These are phyloP conservation scores for Fraxinus floribunda DNA, from an alignment of 305 asterid species.

Conservation along the genomic window DNA sequence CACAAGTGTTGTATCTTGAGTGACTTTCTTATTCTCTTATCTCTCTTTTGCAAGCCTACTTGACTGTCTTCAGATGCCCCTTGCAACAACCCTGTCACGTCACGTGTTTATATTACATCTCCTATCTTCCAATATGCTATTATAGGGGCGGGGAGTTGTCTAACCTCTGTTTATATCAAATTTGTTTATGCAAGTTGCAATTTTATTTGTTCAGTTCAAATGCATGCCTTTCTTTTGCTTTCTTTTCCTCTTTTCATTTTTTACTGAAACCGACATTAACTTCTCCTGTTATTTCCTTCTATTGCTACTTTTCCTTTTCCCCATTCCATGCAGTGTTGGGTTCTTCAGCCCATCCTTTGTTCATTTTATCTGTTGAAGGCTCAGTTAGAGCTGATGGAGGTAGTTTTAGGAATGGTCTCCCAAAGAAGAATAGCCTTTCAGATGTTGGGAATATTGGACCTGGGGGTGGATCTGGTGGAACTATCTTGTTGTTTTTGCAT, in stretches of 20 bases:
- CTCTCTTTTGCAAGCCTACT: not conserved
- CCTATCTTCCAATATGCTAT: not conserved
- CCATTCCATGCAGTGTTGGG: conserved; percentile 77
- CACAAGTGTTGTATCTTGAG: not conserved
- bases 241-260: not conserved
- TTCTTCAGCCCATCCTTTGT: conserved; percentile 77
- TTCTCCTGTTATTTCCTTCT: conserved; percentile 11
- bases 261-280: not conserved
- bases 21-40: not conserved
- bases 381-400: conserved; percentile 84
- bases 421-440: conserved; percentile 30
- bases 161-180: not conserved
- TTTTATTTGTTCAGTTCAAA: not conserved
- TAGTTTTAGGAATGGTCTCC: conserved; percentile 38
- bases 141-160: not conserved
- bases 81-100: not conserved
- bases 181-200: not conserved
- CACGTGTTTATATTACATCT: not conserved
- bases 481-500: conserved; percentile 74
- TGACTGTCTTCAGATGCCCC: not conserved
- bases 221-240: conserved; percentile 17
- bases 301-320: conserved; percentile 22
- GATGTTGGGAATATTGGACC: conserved; percentile 43
- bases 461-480: conserved; percentile 99
- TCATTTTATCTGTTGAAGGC: conserved; percentile 65